Conservation (phyloP, 169 alveolate species). For the Plasmodium coatneyi region DNA sequence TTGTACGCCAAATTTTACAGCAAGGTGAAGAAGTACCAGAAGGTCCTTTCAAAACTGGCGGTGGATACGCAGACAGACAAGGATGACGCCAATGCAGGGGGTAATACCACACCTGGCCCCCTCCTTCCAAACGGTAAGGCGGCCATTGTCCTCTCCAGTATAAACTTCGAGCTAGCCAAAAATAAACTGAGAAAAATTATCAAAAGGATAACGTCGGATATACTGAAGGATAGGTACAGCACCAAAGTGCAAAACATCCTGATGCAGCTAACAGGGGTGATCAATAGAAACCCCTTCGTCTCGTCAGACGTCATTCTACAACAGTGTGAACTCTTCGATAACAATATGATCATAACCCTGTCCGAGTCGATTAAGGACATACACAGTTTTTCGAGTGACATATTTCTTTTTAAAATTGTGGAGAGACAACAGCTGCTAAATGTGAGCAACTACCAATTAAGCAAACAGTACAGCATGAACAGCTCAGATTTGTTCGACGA, state of each 20-base stretch:
- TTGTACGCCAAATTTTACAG: constrained; percentile 27
- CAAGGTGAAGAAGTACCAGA: constrained; percentile 12
- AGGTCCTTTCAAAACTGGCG: neutral
- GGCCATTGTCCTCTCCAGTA: neutral
- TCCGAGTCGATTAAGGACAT: constrained; percentile 54
- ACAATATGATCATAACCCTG: constrained; percentile 62
- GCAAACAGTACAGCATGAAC: constrained; percentile 27
- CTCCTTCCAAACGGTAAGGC: neutral
- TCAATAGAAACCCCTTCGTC: constrained; percentile 46
- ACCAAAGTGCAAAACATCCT: constrained; percentile 25
- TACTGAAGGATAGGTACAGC: constrained; percentile 51
- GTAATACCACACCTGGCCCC: neutral
- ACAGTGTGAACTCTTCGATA: constrained; percentile 62
- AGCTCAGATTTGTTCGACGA: constrained; percentile 36
- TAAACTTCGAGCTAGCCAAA: constrained; percentile 22
- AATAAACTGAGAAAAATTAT: constrained; percentile 46
- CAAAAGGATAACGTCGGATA: constrained; percentile 47
- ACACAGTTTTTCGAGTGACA: constrained; percentile 44
- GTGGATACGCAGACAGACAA: neutral
- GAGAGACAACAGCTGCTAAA: constrained; percentile 63
- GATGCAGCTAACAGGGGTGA: neutral
- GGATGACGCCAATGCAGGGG: neutral
- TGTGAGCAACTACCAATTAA: constrained; percentile 39
- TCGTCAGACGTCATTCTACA: constrained; percentile 27
- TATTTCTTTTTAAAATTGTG: constrained; percentile 42